Percentiles rank a stretch among this genome's conserved stretches.
Conservation (phyloP, 2,329 filamentous ascomycete species). For the Paecilomyces variotii region DNA sequence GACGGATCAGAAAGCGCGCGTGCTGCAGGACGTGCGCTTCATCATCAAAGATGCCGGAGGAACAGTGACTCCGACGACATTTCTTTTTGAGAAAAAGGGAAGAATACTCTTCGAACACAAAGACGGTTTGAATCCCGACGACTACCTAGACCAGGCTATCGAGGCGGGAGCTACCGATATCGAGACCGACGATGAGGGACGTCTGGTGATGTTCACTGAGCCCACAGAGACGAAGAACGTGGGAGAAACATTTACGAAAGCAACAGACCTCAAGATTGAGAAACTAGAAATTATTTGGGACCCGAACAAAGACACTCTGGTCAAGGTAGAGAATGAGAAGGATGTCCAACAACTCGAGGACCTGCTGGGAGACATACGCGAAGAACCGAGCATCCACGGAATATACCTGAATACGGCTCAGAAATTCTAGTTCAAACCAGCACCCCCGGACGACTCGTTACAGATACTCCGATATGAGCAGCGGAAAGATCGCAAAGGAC, state of each 20-base stretch:
- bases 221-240: constrained; percentile 57
- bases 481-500: neutral
- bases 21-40: constrained; percentile 63
- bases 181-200: constrained; percentile 55
- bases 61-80: constrained; percentile 63
- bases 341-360: constrained; percentile 50
- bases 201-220: constrained; percentile 63
- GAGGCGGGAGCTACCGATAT: constrained; percentile 65
- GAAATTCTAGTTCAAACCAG: constrained; percentile 11
- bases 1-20: constrained; percentile 70
- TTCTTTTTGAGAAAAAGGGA: constrained; percentile 78
- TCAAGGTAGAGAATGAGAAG: constrained; percentile 52
- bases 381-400: constrained; percentile 65
- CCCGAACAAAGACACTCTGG: constrained; percentile 70
- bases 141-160: constrained; percentile 71
- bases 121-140: constrained; percentile 52
- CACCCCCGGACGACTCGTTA: neutral
- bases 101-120: constrained; percentile 60
- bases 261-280: constrained; percentile 59
- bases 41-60: constrained; percentile 66
- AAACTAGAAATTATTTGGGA: constrained; percentile 78
- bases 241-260: constrained; percentile 55
- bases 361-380: constrained; percentile 48
- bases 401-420: constrained; percentile 61
- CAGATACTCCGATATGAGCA: neutral